These are phyloP conservation scores for Pisolithus sp. DNA, from an alignment of 768 basidiomycete genomes.

Conservation along the genomic window DNA sequence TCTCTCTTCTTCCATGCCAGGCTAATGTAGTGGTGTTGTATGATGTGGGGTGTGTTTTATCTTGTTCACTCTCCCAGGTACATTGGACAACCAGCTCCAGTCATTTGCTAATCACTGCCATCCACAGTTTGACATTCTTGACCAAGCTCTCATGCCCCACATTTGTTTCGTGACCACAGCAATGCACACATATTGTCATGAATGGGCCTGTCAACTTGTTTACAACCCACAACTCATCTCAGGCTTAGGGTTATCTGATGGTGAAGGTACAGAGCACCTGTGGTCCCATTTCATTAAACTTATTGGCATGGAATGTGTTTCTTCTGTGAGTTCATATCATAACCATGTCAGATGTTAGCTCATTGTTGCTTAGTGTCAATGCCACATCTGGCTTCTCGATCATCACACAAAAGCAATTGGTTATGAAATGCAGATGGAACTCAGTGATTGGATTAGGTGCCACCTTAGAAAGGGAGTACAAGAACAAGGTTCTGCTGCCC, in stretches of 20 bases:
- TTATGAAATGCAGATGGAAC: constrained; percentile 17
- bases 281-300: constrained; percentile 32
- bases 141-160: constrained; percentile 9
- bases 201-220: constrained; percentile 23
- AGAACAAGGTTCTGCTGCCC: constrained; percentile 2
- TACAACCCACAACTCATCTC: constrained; percentile 1
- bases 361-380: constrained; percentile 10
- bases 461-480: constrained; percentile 13
- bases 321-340: constrained; percentile 21
- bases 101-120: not conserved
- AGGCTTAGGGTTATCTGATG: constrained; percentile 4
- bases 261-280: constrained; percentile 9
- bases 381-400: constrained; percentile 31
- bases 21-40: no score
- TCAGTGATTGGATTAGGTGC: constrained; percentile 29
- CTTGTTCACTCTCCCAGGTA: no score
- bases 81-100: no score
- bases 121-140: not conserved
- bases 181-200: constrained; percentile 36
- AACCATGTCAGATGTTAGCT: not conserved
- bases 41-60: no score
- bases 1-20: no score
- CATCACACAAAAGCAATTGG: constrained; percentile 25
- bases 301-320: constrained; percentile 28
- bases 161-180: constrained; percentile 28